Conservation (phyloP, 257 asterid genomes). For the Scutellaria baicalensis region DNA sequence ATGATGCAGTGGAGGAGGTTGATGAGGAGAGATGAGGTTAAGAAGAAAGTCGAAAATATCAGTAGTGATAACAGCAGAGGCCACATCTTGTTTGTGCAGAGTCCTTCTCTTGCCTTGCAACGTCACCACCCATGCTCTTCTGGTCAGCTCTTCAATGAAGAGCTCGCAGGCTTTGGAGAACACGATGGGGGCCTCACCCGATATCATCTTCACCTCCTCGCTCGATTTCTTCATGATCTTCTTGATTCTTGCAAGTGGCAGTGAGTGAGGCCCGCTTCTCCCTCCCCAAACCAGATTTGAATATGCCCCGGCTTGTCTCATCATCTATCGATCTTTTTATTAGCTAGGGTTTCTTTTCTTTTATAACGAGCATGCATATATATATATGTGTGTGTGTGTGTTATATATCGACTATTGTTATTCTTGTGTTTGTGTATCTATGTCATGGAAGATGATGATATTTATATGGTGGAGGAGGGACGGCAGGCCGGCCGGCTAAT, state of each 20-base stretch:
- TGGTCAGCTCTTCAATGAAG: slow-evolving; percentile 59
- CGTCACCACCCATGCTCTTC: slow-evolving; percentile 52
- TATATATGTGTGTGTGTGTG: no score
- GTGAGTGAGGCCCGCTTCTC: slow-evolving; percentile 54
- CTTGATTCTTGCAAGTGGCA: slow-evolving; percentile 72
- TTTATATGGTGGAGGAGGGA: no score
- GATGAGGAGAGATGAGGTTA: slow-evolving; percentile 35
- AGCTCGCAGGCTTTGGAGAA: slow-evolving; percentile 75
- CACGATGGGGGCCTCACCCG: slow-evolving; percentile 79
- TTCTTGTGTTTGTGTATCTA: no score
- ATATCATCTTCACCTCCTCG: slow-evolving; percentile 76
- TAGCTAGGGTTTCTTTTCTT: no score
- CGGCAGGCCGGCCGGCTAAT: no score
- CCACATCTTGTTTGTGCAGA: slow-evolving; percentile 62
- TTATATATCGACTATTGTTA: no score
- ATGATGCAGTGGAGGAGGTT: no score
- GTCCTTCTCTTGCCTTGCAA: slow-evolving; percentile 64
- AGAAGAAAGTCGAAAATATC: slow-evolving; percentile 75
- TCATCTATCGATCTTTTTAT: no score
- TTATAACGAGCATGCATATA: no score
- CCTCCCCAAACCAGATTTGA: slow-evolving; percentile 56
- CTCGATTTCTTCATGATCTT: slow-evolving; percentile 69
- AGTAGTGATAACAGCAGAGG: slow-evolving; percentile 57
- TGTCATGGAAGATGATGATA: no score
- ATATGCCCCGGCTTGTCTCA: slow-evolving; percentile 80